Percentiles rank a stretch among this genome's conserved stretches.
Conservation (phyloP, 2,329 filamentous ascomycete genomes). For the Tricladium varicosporioides region DNA sequence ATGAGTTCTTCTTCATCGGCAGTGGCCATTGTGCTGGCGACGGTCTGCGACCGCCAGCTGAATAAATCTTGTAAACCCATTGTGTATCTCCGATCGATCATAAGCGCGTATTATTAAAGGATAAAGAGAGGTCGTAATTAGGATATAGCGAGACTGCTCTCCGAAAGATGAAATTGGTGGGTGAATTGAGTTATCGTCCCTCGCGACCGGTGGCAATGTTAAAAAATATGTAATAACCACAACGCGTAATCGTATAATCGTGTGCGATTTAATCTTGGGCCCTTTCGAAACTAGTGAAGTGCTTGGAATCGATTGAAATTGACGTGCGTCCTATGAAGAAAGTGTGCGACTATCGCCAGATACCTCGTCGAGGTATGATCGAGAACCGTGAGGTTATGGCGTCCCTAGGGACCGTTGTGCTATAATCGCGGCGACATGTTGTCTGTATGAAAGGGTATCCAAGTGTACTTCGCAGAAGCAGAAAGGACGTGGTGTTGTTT, state of each 20-base stretch:
- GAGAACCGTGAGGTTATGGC: conserved; percentile 29
- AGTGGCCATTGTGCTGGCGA: conserved; percentile 26
- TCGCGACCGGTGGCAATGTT: conserved; percentile 10
- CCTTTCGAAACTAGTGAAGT: conserved; percentile 8
- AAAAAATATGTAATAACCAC: conserved; percentile 7
- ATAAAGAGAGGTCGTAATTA: conserved; percentile 2
- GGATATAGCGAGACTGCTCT: not conserved
- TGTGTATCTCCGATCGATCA: conserved; percentile 19
- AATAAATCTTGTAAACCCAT: conserved; percentile 39
- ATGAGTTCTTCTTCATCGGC: conserved; percentile 68
- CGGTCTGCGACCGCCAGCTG: conserved; percentile 43
- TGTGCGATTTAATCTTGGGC: conserved; percentile 4
- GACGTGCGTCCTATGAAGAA: conserved; percentile 2
- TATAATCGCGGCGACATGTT: conserved; percentile 38
- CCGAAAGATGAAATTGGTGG: not conserved
- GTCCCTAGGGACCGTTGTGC: conserved; percentile 46
- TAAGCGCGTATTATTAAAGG: conserved; percentile 10
- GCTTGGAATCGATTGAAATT: not conserved
- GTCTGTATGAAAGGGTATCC: conserved; percentile 22
- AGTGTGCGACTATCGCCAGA: conserved; percentile 12
- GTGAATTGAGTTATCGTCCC: conserved; percentile 4
- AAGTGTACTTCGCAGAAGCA: conserved; percentile 21
- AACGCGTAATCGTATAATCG: conserved; percentile 7
- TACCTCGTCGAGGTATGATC: conserved; percentile 14
- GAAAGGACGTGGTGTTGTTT: conserved; percentile 12